Percentiles rank a stretch among this genome's conserved stretches.
Conservation (phyloP, 257 asterid genomes). For the Gentiana macrophylla region DNA sequence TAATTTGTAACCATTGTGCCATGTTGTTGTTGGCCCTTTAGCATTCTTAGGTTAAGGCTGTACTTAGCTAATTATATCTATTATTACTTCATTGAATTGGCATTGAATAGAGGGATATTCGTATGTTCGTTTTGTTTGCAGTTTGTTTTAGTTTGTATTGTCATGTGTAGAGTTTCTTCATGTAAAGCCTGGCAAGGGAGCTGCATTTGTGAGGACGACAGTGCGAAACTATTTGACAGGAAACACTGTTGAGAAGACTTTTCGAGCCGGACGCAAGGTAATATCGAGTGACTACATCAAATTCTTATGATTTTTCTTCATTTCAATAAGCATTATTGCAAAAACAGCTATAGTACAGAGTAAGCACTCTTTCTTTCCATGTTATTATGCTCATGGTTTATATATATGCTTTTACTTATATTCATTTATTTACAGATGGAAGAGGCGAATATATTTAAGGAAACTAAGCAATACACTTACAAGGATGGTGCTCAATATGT, state of each 20-base stretch:
- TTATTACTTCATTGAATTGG: no score
- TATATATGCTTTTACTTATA: not conserved
- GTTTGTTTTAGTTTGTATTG: constrained; percentile 5
- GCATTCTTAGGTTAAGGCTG: no score
- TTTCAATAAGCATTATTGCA: not conserved
- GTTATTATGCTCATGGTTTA: not conserved
- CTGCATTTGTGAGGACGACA: constrained; percentile 90
- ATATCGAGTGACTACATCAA: constrained; percentile 7
- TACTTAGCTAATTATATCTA: no score
- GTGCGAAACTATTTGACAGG: constrained; percentile 73
- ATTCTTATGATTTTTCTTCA: constrained; percentile 5
- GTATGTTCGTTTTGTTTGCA: not conserved
- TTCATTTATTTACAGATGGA: constrained; percentile 48
- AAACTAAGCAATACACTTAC: constrained; percentile 83
- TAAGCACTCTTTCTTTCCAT: not conserved
- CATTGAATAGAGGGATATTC: not conserved
- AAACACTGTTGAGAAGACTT: constrained; percentile 72
- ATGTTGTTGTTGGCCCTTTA: no score
- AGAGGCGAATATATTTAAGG: constrained; percentile 73
- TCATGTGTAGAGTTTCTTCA: constrained; percentile 72
- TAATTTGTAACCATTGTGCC: no score
- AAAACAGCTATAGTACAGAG: not conserved
- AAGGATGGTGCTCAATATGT: constrained; percentile 86
- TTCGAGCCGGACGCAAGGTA: constrained; percentile 98
- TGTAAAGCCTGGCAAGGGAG: constrained; percentile 97